A percentile compares a stretch with the other conserved stretches of the same genome.
Evolutionary conservation across 129 eudicot species (phyloP).

Genomic region (Helianthus annuus): DNA sequence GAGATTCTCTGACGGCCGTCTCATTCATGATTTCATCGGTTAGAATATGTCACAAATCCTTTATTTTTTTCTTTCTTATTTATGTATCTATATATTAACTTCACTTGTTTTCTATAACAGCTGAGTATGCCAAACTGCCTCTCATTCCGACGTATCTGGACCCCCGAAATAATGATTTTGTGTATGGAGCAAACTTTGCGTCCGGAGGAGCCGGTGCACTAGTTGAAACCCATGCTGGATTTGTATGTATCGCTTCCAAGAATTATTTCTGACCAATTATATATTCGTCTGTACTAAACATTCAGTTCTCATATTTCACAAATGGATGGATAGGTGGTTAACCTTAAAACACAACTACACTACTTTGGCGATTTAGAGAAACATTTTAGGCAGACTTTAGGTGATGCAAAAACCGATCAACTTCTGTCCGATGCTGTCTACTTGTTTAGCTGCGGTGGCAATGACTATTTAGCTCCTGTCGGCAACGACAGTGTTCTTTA

Average conservation of each 20-base stretch:
- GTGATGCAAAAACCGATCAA: slow-evolving; percentile 18
- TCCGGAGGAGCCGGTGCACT: slow-evolving; percentile 56
- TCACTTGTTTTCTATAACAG: slow-evolving; percentile 15
- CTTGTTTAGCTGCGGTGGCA: slow-evolving; percentile 30
- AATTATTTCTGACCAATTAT: too few species aligned
- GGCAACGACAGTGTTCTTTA: background rate
- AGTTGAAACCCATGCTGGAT: slow-evolving; percentile 41
- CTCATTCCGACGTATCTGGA: slow-evolving; percentile 34
- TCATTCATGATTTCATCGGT: slow-evolving; percentile 53
- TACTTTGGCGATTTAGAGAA: slow-evolving; percentile 15
- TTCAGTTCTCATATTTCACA: background rate
- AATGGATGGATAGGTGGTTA: slow-evolving; percentile 25
- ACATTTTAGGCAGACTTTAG: slow-evolving; percentile 19
- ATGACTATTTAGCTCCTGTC: slow-evolving; percentile 19
- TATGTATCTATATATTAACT: too few species aligned
- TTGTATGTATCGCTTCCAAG: slow-evolving; percentile 19
- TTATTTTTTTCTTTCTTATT: too few species aligned
- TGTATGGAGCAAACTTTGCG: slow-evolving; percentile 50
- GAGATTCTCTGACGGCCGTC: slow-evolving; percentile 56
- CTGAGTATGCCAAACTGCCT: slow-evolving; percentile 44
- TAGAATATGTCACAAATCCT: background rate
- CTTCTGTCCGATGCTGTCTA: slow-evolving; percentile 29
- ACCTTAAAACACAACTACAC: slow-evolving; percentile 30
- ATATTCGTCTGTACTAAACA: background rate
- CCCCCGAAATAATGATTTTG: slow-evolving; percentile 31